Conservation (phyloP, 306 rosid genomes). For the Psophocarpus tetragonolobus region DNA sequence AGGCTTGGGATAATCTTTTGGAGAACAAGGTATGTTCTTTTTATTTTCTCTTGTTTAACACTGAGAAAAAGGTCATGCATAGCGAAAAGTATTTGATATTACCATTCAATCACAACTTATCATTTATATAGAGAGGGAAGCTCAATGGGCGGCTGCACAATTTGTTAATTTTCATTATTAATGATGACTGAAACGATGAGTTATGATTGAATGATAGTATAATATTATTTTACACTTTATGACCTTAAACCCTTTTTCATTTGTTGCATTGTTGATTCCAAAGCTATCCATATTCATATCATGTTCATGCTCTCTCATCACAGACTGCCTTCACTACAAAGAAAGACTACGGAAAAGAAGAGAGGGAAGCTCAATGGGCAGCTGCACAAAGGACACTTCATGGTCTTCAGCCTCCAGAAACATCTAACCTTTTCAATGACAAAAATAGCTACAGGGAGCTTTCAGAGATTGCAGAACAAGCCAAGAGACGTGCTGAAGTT, state of each 20-base stretch:
- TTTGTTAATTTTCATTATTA: no score
- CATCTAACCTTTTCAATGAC: conserved; percentile 55
- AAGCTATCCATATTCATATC: conserved; percentile 8
- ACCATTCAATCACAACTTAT: no score
- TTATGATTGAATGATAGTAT: no score
- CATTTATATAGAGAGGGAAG: no score
- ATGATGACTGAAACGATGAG: no score
- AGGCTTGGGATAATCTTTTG: conserved; percentile 86
- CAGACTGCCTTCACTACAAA: conserved; percentile 95
- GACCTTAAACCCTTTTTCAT: no score
- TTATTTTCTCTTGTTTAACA: neutral
- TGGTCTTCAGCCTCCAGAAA: conserved; percentile 88
- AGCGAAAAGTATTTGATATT: no score
- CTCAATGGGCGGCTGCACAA: no score
- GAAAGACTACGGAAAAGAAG: conserved; percentile 94
- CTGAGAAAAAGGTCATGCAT: no score
- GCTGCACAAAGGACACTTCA: conserved; percentile 84
- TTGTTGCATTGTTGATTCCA: neutral
- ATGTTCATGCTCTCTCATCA: conserved; percentile 15
- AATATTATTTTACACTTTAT: no score
- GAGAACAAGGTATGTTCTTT: conserved; percentile 78
- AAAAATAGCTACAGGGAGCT: conserved; percentile 69
- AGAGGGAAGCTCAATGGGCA: conserved; percentile 98
- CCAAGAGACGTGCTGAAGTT: conserved; percentile 86
- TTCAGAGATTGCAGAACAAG: conserved; percentile 96